These are phyloP conservation scores for Rhodotorula sp. DNA, from an alignment of 1,284 basidiomycete genomes.

Conservation along the genomic window DNA sequence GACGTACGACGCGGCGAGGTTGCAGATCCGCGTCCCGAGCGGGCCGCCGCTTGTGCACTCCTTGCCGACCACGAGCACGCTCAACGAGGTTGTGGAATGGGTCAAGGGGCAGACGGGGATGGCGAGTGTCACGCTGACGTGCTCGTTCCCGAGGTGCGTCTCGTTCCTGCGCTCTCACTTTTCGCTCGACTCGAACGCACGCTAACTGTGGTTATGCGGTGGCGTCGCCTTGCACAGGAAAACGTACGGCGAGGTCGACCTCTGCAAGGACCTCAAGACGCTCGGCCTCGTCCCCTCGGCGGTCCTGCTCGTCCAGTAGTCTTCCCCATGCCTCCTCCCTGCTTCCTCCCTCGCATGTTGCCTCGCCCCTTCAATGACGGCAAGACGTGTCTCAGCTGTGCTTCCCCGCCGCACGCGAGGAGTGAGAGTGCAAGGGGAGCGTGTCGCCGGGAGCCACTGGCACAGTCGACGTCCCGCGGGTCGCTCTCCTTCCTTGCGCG, in stretches of 20 bases:
- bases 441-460: too few species aligned
- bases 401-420: too few species aligned
- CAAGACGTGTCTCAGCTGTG: too few species aligned
- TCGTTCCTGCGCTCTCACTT: neutral
- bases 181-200: neutral
- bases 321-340: too few species aligned
- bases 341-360: neutral
- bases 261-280: constrained; percentile 67
- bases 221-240: constrained; percentile 62
- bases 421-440: too few species aligned
- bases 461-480: too few species aligned
- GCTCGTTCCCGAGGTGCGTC: constrained; percentile 78
- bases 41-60: constrained; percentile 78
- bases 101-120: constrained; percentile 77
- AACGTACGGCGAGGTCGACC: constrained; percentile 65
- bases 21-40: constrained; percentile 71
- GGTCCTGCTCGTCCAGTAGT: constrained; percentile 25
- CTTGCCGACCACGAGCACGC: constrained; percentile 70
- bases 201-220: neutral
- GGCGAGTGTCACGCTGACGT: constrained; percentile 63
- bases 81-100: constrained; percentile 82
- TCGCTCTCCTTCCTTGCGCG: too few species aligned
- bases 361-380: too few species aligned
- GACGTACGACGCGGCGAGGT: constrained; percentile 66
- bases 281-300: constrained; percentile 72